phyloP scores from a whole-genome alignment of 345 rosid genomes.

The Acer yangbiense region DNA sequence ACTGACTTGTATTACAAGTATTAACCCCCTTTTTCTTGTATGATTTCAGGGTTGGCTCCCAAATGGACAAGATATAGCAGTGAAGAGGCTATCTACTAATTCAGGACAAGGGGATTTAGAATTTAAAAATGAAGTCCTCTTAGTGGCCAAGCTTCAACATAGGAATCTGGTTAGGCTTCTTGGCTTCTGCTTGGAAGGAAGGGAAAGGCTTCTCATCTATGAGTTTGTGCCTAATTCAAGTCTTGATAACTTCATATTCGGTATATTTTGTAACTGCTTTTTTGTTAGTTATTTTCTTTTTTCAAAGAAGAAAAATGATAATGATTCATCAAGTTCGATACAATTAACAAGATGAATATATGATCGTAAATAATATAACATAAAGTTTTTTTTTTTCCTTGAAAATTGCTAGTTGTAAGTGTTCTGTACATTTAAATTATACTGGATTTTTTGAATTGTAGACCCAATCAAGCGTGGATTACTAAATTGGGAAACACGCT shows the following conservation, averaged over 20 bases:
- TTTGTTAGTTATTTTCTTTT: no score
- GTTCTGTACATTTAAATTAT: no score
- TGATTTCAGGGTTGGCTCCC: slow-evolving; percentile 39
- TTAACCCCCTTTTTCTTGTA: no score
- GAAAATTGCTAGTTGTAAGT: no score
- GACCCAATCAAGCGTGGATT: no score
- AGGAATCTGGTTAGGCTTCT: slow-evolving; percentile 44
- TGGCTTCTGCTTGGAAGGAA: slow-evolving; percentile 42
- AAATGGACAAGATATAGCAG: slow-evolving; percentile 44
- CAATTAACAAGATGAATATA: no score
- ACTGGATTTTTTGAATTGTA: no score
- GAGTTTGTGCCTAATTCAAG: slow-evolving; percentile 47
- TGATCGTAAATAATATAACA: no score
- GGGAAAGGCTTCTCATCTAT: slow-evolving; percentile 46
- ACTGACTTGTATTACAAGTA: not conserved
- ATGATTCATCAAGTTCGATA: no score
- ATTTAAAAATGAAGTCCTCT: slow-evolving; percentile 46
- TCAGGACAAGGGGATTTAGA: slow-evolving; percentile 50
- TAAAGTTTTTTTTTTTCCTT: no score
- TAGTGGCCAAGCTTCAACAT: slow-evolving; percentile 57
- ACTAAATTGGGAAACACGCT: no score
- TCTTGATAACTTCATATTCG: slow-evolving; percentile 44
- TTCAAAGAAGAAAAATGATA: no score
- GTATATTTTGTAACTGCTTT: slow-evolving; percentile 9
- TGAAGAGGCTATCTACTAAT: slow-evolving; percentile 42